A percentile compares a stretch with the other conserved stretches of the same genome.
phyloP scores from a whole-genome alignment of 208 protist genomes.

The Phytomonas sp. region DNA sequence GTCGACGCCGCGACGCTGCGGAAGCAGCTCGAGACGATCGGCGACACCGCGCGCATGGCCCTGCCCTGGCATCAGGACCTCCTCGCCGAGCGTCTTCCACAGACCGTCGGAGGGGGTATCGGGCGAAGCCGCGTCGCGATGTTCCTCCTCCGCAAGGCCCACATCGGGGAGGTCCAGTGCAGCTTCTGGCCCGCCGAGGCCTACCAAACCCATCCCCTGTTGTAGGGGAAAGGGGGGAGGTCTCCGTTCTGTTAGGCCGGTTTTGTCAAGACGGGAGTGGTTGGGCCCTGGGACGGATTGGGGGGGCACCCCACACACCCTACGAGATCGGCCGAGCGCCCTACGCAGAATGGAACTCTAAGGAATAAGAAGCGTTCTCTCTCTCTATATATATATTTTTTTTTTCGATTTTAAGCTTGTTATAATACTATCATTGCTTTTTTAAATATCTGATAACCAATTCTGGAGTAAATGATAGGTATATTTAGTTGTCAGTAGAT shows the following conservation, averaged over 20 bases:
- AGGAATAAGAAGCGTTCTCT: not conserved
- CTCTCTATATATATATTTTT: not conserved
- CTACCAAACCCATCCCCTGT: conserved; percentile 15
- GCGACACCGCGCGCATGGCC: conserved; percentile 47
- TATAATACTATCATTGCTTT: not conserved
- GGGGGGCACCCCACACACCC: no score
- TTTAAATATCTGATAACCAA: no score
- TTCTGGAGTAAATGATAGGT: conserved; percentile 9
- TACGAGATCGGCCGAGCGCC: no score
- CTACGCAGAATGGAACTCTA: not conserved
- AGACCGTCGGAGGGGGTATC: conserved; percentile 83
- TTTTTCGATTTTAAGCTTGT: conserved; percentile 6
- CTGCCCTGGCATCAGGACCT: conserved; percentile 74
- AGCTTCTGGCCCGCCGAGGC: conserved; percentile 69
- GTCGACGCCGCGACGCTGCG: conserved; percentile 73
- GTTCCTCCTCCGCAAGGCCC: conserved; percentile 84
- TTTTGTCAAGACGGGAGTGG: no score
- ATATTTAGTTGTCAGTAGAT: conserved; percentile 10
- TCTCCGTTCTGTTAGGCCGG: no score
- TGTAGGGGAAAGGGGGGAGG: conserved; percentile 19
- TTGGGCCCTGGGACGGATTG: no score
- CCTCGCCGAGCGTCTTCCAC: conserved; percentile 63
- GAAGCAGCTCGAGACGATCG: conserved; percentile 67
- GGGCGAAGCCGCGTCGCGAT: conserved; percentile 83
- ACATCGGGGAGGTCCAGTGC: conserved; percentile 90